Conservation (phyloP, 768 basidiomycete genomes). For the Tubosaeta sp. region DNA sequence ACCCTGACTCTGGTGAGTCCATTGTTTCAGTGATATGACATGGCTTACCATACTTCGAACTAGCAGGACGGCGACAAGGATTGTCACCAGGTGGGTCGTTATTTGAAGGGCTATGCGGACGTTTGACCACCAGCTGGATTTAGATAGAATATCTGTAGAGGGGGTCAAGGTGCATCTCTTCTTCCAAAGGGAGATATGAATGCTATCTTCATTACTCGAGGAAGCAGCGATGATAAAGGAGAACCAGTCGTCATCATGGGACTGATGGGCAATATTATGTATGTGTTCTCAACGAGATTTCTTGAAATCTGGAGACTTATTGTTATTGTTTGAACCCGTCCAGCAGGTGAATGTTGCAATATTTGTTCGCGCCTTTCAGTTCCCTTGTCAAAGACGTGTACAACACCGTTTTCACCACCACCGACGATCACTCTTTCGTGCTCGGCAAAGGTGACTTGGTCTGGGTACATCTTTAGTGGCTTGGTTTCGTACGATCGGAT, state of each 20-base stretch:
- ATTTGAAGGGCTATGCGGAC: background rate
- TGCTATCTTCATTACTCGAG: background rate
- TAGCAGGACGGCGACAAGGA: background rate
- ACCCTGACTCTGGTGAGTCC: too few species aligned
- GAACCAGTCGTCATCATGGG: background rate
- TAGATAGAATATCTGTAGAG: background rate
- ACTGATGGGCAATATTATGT: background rate
- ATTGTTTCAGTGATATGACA: too few species aligned
- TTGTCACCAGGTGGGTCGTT: background rate
- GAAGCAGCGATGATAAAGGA: background rate
- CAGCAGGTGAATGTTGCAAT: background rate
- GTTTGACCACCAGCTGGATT: background rate
- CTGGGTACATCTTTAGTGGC: background rate
- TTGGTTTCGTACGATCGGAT: background rate
- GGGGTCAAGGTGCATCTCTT: background rate
- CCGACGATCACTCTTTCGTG: background rate
- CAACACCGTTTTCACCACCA: background rate
- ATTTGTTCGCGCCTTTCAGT: background rate
- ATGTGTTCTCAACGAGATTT: too few species aligned
- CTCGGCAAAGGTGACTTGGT: background rate
- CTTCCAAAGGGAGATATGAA: background rate
- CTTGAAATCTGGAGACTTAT: background rate
- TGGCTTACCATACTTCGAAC: background rate
- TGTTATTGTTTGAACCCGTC: background rate
- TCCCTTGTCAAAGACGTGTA: background rate